A percentile compares a stretch with the other conserved stretches of the same genome.
These are phyloP conservation scores for Podila verticillata DNA, from an alignment of 192 early-diverging fungal genomes.

Conservation along the genomic window DNA sequence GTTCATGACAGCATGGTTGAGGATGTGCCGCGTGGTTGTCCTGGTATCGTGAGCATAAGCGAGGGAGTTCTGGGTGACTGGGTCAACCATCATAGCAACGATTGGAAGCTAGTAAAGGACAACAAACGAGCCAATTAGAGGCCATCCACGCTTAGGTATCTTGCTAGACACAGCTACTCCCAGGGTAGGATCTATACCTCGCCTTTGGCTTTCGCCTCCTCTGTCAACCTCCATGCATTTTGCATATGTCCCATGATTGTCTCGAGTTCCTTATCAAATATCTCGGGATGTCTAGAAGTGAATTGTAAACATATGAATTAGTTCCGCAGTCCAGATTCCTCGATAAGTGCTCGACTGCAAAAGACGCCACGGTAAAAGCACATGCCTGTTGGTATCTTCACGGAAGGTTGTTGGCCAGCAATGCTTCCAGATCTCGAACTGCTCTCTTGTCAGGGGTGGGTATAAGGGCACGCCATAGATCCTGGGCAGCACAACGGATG, in stretches of 20 bases:
- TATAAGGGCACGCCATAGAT: slow-evolving; percentile 64
- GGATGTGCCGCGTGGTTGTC: slow-evolving; percentile 61
- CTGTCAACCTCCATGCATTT: slow-evolving; percentile 23
- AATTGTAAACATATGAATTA: not conserved
- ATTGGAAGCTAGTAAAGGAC: slow-evolving; percentile 37
- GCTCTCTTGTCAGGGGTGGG: slow-evolving; percentile 71
- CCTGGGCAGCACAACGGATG: slow-evolving; percentile 27
- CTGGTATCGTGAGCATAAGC: slow-evolving; percentile 62
- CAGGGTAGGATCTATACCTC: slow-evolving; percentile 30
- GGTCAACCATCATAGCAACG: slow-evolving; percentile 66
- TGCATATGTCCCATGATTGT: slow-evolving; percentile 51
- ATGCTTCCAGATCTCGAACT: slow-evolving; percentile 81
- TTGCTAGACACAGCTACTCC: too few species aligned
- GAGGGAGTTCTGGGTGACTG: slow-evolving; percentile 56
- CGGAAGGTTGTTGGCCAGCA: slow-evolving; percentile 88
- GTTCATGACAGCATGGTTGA: slow-evolving; percentile 85
- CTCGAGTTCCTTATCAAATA: slow-evolving; percentile 52
- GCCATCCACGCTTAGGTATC: too few species aligned
- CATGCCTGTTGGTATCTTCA: slow-evolving; percentile 56
- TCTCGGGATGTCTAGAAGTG: slow-evolving; percentile 46
- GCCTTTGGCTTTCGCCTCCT: slow-evolving; percentile 33
- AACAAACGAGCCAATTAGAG: not conserved
- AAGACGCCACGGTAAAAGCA: too few species aligned
- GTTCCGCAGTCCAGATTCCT: not conserved
- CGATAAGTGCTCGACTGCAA: not conserved